Evolutionary conservation across 495 filamentous ascomycete species (phyloP).

Genomic region (Tetracladium marchalianum): DNA sequence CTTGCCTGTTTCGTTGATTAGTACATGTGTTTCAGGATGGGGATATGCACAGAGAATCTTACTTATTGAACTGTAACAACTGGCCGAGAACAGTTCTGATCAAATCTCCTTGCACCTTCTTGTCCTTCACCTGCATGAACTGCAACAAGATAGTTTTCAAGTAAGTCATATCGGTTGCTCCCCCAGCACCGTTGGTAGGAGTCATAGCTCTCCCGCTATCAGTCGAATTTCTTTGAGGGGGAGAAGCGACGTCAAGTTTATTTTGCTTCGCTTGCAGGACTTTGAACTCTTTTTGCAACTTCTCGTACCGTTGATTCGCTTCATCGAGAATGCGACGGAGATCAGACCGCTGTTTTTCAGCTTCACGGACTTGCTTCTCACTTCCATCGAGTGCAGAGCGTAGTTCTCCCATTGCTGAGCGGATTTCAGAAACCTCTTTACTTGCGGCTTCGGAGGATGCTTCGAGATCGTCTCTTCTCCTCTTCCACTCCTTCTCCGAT

Average conservation of each 20-base stretch:
- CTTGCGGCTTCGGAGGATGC: conserved; percentile 51
- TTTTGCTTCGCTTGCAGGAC: conserved; percentile 6
- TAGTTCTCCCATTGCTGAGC: conserved; percentile 67
- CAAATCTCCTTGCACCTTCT: conserved; percentile 78
- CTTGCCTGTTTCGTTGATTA: conserved; percentile 41
- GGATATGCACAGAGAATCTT: conserved; percentile 24
- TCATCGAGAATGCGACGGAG: conserved; percentile 70
- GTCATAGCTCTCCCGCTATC: conserved; percentile 21
- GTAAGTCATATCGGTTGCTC: conserved; percentile 69
- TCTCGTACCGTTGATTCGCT: conserved; percentile 63
- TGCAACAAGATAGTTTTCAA: conserved; percentile 92
- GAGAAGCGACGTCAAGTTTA: conserved; percentile 3
- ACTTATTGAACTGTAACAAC: conserved; percentile 88
- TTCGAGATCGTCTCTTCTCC: conserved; percentile 66
- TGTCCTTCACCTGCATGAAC: conserved; percentile 91
- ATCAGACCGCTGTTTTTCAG: conserved; percentile 72
- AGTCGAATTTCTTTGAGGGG: conserved; percentile 9
- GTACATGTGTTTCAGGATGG: background rate
- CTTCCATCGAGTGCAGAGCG: conserved; percentile 75
- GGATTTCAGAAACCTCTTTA: conserved; percentile 64
- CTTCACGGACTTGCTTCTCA: conserved; percentile 70
- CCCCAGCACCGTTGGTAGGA: conserved; percentile 11
- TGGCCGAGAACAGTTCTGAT: conserved; percentile 78
- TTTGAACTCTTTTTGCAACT: conserved; percentile 47
- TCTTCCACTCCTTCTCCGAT: conserved; percentile 57